Evolutionary conservation across 345 rosid genomes (phyloP).

Genomic region (Nephelium lappaceum): DNA sequence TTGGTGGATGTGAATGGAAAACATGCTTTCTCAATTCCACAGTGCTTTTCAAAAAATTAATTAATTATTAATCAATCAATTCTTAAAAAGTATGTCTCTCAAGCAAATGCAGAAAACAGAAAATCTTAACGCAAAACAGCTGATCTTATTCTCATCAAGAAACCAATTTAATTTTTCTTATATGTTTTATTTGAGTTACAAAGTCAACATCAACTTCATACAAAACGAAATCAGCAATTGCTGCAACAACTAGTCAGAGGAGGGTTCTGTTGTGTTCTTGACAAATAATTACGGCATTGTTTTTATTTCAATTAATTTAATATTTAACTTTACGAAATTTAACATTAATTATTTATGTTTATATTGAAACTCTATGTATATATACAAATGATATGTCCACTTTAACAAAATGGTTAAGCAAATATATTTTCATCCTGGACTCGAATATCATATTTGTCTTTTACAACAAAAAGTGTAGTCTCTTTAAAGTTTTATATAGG

Average conservation of each 20-base stretch:
- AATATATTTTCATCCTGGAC: no score
- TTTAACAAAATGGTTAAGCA: no score
- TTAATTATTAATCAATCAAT: not conserved
- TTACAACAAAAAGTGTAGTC: no score
- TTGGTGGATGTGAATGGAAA: not conserved
- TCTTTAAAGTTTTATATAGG: no score
- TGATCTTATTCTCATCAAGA: not conserved
- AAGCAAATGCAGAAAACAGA: not conserved
- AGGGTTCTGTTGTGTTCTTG: no score
- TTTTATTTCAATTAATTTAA: no score
- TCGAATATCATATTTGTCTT: no score
- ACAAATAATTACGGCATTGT: no score
- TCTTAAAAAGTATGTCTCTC: not conserved
- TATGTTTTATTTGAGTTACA: not conserved
- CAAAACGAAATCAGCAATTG: not conserved
- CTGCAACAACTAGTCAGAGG: not conserved
- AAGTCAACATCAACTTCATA: slow-evolving; percentile 3
- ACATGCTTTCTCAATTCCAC: not conserved
- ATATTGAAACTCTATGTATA: no score
- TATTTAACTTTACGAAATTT: no score
- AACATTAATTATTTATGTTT: no score
- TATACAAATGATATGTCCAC: no score
- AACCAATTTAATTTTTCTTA: not conserved
- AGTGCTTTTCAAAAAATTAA: not conserved
- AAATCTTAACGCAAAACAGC: not conserved